These are phyloP conservation scores for Salvia splendens DNA, from an alignment of 257 asterid genomes.

Conservation along the genomic window DNA sequence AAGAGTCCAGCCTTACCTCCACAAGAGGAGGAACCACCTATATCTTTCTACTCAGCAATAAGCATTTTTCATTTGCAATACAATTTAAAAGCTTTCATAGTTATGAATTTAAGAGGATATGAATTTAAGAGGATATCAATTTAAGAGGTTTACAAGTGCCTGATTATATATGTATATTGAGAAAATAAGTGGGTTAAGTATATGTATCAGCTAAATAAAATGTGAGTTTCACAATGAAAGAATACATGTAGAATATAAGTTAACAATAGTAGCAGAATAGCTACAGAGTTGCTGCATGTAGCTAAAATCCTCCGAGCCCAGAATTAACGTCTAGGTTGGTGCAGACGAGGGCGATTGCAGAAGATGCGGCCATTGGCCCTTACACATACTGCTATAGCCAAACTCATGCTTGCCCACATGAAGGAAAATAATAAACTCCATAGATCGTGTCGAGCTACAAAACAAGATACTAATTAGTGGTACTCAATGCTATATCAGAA, in stretches of 20 bases:
- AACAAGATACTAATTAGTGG: slow-evolving; percentile 20
- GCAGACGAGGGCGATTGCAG: slow-evolving; percentile 97
- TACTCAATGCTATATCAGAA: no score
- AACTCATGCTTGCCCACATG: slow-evolving; percentile 89
- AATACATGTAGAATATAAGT: slow-evolving; percentile 34
- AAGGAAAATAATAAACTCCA: slow-evolving; percentile 78
- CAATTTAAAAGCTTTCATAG: background rate
- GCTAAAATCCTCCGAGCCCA: slow-evolving; percentile 13
- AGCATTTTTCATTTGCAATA: slow-evolving; percentile 22
- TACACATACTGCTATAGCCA: slow-evolving; percentile 78
- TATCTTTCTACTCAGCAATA: slow-evolving; percentile 1
- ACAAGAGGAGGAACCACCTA: slow-evolving; percentile 50
- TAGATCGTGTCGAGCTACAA: slow-evolving; percentile 60
- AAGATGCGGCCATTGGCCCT: slow-evolving; percentile 82
- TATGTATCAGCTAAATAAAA: slow-evolving; percentile 2
- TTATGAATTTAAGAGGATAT: background rate
- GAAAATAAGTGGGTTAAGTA: slow-evolving; percentile 10
- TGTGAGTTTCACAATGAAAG: slow-evolving; percentile 32
- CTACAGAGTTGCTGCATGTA: slow-evolving; percentile 14
- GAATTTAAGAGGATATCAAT: background rate
- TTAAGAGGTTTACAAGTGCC: slow-evolving; percentile 8
- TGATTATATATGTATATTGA: slow-evolving; percentile 10
- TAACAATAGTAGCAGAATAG: slow-evolving; percentile 21
- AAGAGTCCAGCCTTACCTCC: slow-evolving; percentile 45
- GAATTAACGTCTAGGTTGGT: slow-evolving; percentile 75